Evolutionary conservation across 108 stramenopile species (phyloP).

Genomic region (Mayamaea pseudoterrestris): DNA sequence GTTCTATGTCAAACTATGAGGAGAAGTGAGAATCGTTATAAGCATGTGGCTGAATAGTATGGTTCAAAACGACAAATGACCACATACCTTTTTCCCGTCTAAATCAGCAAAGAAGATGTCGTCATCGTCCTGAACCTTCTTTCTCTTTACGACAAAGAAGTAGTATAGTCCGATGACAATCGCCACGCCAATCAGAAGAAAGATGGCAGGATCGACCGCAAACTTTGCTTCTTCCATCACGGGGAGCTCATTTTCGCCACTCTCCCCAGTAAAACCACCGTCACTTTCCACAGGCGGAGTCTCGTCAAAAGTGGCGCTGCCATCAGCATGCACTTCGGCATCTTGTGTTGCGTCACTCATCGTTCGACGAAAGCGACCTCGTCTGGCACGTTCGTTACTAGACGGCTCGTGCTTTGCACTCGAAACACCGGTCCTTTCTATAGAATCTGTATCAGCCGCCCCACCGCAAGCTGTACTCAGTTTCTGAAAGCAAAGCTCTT

Average conservation of each 20-base stretch:
- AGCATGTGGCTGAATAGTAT: not conserved
- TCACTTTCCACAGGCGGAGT: slow-evolving; percentile 11
- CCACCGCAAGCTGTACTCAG: too few relatives aligned
- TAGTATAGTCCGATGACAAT: slow-evolving; percentile 31
- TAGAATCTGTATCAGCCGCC: too few relatives aligned
- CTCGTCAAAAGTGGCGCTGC: slow-evolving; percentile 54
- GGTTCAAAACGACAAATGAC: not conserved
- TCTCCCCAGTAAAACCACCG: slow-evolving; percentile 15
- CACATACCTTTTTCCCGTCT: slow-evolving; percentile 72
- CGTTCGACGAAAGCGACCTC: too few relatives aligned
- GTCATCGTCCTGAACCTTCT: slow-evolving; percentile 38
- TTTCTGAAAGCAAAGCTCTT: too few relatives aligned
- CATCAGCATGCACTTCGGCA: slow-evolving; percentile 70
- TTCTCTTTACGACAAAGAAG: slow-evolving; percentile 26
- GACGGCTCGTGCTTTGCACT: too few relatives aligned
- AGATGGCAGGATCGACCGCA: slow-evolving; percentile 31
- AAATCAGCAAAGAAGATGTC: slow-evolving; percentile 70
- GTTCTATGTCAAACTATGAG: slow-evolving; percentile 75
- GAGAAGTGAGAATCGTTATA: too few relatives aligned
- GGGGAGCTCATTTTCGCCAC: slow-evolving; percentile 12
- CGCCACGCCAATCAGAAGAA: slow-evolving; percentile 56
- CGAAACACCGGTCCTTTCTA: too few relatives aligned
- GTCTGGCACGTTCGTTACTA: too few relatives aligned
- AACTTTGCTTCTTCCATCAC: slow-evolving; percentile 10
- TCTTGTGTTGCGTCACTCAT: too few relatives aligned